A percentile compares a stretch with the other conserved stretches of the same genome.
phyloP scores from a whole-genome alignment of 345 rosid species.

The Salix koriyanagi region DNA sequence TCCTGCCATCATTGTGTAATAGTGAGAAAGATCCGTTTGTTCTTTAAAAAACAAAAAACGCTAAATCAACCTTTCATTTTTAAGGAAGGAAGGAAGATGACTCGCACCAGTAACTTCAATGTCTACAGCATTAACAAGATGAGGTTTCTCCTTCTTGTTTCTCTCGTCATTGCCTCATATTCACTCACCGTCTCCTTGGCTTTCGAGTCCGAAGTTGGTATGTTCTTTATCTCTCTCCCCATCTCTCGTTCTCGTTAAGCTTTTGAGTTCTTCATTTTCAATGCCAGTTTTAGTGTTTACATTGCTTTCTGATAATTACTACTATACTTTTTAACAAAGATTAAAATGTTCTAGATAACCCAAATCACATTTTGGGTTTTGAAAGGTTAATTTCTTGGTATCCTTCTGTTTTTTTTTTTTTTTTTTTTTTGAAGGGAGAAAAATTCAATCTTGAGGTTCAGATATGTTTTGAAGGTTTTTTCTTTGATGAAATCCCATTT shows the following conservation, averaged over 20 bases:
- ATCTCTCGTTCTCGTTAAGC: background rate
- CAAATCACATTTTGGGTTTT: background rate
- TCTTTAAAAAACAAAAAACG: background rate
- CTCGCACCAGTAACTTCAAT: background rate
- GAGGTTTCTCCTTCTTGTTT: background rate
- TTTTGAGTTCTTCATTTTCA: background rate
- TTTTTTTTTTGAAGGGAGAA: too few relatives aligned
- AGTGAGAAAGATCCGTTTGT: background rate
- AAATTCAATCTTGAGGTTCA: background rate
- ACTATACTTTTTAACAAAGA: background rate
- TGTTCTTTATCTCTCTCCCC: background rate
- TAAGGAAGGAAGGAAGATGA: background rate
- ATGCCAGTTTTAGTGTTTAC: background rate
- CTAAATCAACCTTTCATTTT: background rate
- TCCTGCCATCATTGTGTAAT: too few relatives aligned
- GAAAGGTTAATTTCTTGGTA: background rate
- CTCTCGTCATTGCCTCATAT: background rate
- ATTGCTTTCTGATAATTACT: background rate
- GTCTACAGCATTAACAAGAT: background rate
- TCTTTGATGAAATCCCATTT: background rate
- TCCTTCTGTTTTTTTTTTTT: background rate
- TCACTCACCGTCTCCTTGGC: conserved; percentile 2
- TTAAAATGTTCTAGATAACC: background rate
- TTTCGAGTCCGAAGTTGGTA: conserved; percentile 2
- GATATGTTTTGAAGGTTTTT: background rate